phyloP scores from a whole-genome alignment of 2,329 filamentous ascomycete genomes.

The Aspergillus intermedius region DNA sequence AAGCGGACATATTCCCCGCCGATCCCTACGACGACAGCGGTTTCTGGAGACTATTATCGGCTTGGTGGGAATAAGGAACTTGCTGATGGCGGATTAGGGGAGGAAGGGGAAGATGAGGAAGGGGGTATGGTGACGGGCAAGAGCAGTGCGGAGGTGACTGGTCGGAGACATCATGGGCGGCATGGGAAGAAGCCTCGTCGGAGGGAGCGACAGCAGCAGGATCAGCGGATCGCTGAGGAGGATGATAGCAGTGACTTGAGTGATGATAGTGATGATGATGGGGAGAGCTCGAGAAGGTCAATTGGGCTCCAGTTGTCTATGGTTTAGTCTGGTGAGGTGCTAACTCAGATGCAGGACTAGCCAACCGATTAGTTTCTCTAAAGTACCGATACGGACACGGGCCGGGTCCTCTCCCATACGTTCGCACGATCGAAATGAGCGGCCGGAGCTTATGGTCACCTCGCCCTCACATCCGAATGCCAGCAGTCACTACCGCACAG shows the following conservation, averaged over 20 bases:
- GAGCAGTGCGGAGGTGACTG: slow-evolving; percentile 51
- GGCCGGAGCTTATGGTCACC: slow-evolving; percentile 47
- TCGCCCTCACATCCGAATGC: slow-evolving; percentile 49
- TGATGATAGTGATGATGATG: slow-evolving; percentile 60
- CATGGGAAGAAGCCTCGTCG: slow-evolving; percentile 26
- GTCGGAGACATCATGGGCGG: slow-evolving; percentile 34
- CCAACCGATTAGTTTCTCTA: slow-evolving; percentile 90
- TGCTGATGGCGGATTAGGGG: slow-evolving; percentile 24
- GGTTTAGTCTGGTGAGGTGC: too few relatives aligned
- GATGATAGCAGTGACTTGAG: slow-evolving; percentile 62
- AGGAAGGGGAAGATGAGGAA: slow-evolving; percentile 55
- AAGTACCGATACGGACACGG: slow-evolving; percentile 82
- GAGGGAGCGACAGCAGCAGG: slow-evolving; percentile 40
- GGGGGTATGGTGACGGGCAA: slow-evolving; percentile 58
- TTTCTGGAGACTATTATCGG: slow-evolving; percentile 58
- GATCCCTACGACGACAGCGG: slow-evolving; percentile 53
- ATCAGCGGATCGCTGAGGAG: slow-evolving; percentile 51
- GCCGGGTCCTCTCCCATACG: slow-evolving; percentile 84
- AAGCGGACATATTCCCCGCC: slow-evolving; percentile 62
- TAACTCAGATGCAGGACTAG: slow-evolving; percentile 50
- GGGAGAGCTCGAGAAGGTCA: slow-evolving; percentile 37
- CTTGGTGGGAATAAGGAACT: slow-evolving; percentile 31
- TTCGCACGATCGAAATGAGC: slow-evolving; percentile 39
- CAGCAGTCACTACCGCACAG: slow-evolving; percentile 44
- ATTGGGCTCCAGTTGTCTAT: slow-evolving; percentile 1